Base-by-base conservation (phyloP, 2,329 filamentous ascomycete species). In the Rutstroemia sp. region DNA sequence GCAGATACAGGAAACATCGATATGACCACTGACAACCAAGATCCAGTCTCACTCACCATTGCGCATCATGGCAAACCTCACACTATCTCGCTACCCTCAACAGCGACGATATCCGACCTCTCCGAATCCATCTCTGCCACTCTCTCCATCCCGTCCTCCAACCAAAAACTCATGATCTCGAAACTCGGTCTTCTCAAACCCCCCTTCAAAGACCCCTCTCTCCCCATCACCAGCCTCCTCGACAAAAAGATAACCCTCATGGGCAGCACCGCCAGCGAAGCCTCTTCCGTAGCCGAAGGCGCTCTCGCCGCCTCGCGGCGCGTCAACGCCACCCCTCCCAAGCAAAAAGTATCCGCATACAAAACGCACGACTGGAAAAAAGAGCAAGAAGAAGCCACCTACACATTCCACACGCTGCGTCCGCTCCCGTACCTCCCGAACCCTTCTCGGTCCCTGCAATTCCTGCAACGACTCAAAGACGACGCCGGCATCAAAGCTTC, bases 401-500 rank as follows among this genome's bases (percentile, higher is more conserved):
- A 95, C 74, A 95, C 88, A 0, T 99, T 99, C 73, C 79, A 86
- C 61, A 81, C 82, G 0, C 77, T 97, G 0, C 80, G 84, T 1
- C 88, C 92, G 0, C 79, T 99, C 0, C 74, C 81, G 0, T 85
- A 92, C 65, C 84, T 97, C 0, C 90, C 91, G 0, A 80, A 87
- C 54, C 86, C 92, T 0, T 79, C 86, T 23, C 83, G 85, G 53
- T 88, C 86, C 10, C 77, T 84, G 4, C 75, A 79, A 0, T 90
- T 92, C 64, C 80, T 99, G 2, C 77, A 87, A 69, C 82, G 88
- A 0, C 78, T 99, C 3, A 84, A 84, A 61, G 80, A 86, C 59
- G 94, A 99, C 70, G 85, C 89, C 0, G 94, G 94, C 7, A 92
- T 99, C 72, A 85, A 85, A 61, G 77, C 86, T 0, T 80, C 84